Base-by-base conservation (phyloP, 1,284 basidiomycete species). In the Inonotus hispidus region DNA sequence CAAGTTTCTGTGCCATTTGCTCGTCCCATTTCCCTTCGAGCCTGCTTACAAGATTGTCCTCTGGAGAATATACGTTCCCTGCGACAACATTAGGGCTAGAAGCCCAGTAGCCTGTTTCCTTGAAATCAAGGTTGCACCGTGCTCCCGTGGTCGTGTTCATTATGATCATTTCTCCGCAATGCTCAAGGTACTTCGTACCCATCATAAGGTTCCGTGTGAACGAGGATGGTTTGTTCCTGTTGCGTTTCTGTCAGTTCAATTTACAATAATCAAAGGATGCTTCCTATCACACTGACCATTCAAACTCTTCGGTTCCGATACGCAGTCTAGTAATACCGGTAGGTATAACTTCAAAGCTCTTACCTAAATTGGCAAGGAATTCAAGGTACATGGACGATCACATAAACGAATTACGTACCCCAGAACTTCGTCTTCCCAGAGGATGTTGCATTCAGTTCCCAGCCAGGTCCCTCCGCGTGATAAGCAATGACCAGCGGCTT, bases 131-230 rank as follows among this genome's bases (percentile, higher is more conserved):
- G 13, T 83, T 76, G 66, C 89, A 92, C 32, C 78, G 81, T 27
- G 75, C 74, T 11, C 80, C 77, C 16, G 79, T 81, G 21, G 74
- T 75, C 2, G 72, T 76, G 66, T 91, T 91, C 65, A 82, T 81
- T 52, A 95, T 84, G 21, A 78, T 80, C 82, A 92, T 82, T 71
- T 86, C 81, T 64, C 92, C 85, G 63, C 82, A 77, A 71, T 93
- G 86, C 72, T 95, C 93, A 39, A 95, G 80, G 71, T 95, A 95
- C 69, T 94, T 94, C 19, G 89, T 89, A 23, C 93, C 93, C 72
- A 92, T 87, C 83, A 95, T 87, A 61, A 95, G 77, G 72, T 95
- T 95, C 63, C 93, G 79, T 79, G 95, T 87, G 72, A 93, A 95
- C 1, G 90, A 91, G 1, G 90, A 92, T 0, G 92, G 92, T 64